These are phyloP conservation scores for Cladorrhinum sp. DNA, from an alignment of 2,329 filamentous ascomycete genomes.

Conservation along the genomic window DNA sequence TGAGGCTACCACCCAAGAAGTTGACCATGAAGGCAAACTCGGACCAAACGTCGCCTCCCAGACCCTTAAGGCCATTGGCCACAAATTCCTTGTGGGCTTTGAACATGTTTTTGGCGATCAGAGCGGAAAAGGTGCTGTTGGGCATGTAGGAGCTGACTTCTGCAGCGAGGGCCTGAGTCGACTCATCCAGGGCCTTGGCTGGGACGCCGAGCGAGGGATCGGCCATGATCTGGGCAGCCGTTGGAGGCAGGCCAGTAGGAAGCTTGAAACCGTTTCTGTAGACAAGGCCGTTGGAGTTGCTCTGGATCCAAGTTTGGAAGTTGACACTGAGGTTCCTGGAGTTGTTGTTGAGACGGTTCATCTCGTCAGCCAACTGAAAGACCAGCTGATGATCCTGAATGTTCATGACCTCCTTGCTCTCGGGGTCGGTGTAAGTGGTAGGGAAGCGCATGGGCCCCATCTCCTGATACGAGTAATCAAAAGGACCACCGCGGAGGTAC, in stretches of 20 bases:
- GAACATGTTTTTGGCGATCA: slow-evolving; percentile 43
- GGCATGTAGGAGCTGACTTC: slow-evolving; percentile 38
- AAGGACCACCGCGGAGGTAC: slow-evolving; percentile 57
- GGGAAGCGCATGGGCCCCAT: slow-evolving; percentile 65
- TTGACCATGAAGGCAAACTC: slow-evolving; percentile 62
- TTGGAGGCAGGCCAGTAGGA: slow-evolving; percentile 51
- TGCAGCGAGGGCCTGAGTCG: slow-evolving; percentile 35
- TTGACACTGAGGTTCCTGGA: slow-evolving; percentile 48
- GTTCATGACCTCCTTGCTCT: slow-evolving; percentile 54
- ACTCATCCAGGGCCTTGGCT: slow-evolving; percentile 32
- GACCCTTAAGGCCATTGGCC: slow-evolving; percentile 36
- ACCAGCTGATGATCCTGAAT: slow-evolving; percentile 64
- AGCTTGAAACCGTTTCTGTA: slow-evolving; percentile 19
- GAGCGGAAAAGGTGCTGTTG: slow-evolving; percentile 35
- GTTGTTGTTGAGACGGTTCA: slow-evolving; percentile 60
- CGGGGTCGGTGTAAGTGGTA: slow-evolving; percentile 42
- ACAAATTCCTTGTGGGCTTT: slow-evolving; percentile 42
- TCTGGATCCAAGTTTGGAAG: slow-evolving; percentile 63
- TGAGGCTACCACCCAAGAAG: slow-evolving; percentile 50
- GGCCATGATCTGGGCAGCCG: slow-evolving; percentile 43
- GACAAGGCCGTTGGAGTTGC: slow-evolving; percentile 50
- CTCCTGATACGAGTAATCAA: slow-evolving; percentile 66
- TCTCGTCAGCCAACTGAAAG: slow-evolving; percentile 58
- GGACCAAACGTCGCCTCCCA: slow-evolving; percentile 59
- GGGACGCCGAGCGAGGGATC: slow-evolving; percentile 42